phyloP scores from a whole-genome alignment of 2,329 filamentous ascomycete genomes.

The Ophiobolus disseminans region DNA sequence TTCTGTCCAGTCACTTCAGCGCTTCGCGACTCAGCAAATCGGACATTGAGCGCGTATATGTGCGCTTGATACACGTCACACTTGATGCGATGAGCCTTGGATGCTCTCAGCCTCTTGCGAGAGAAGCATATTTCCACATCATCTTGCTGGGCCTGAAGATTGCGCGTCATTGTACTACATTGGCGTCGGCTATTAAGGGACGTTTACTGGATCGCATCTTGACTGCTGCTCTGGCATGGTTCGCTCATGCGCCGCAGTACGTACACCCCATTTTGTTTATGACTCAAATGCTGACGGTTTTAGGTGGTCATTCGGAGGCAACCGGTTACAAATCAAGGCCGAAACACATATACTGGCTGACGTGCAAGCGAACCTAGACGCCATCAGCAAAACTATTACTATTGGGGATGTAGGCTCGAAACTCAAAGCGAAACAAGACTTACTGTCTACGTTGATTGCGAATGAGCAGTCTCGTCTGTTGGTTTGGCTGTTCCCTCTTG shows the following conservation, averaged over 20 bases:
- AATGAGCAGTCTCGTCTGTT: conserved; percentile 83
- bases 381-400: conserved; percentile 66
- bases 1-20: conserved; percentile 93
- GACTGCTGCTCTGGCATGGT: conserved; percentile 88
- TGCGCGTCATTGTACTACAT: conserved; percentile 71
- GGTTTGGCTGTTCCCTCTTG: conserved; percentile 89
- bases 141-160: conserved; percentile 83
- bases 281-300: conserved; percentile 10
- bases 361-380: conserved; percentile 71
- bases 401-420: conserved; percentile 60
- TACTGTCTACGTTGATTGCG: conserved; percentile 81
- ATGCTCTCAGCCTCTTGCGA: conserved; percentile 81
- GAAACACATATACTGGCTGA: conserved; percentile 84
- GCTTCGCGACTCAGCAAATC: conserved; percentile 85
- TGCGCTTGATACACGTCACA: conserved; percentile 80
- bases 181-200: conserved; percentile 73
- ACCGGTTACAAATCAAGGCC: conserved; percentile 89
- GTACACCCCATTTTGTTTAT: conserved; percentile 11
- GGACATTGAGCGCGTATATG: conserved; percentile 81
- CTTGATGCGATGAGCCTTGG: conserved; percentile 70
- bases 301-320: conserved; percentile 93
- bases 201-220: conserved; percentile 88
- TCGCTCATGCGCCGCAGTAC: conserved; percentile 74
- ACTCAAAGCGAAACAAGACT: conserved; percentile 79
- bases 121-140: conserved; percentile 91